Evolutionary conservation across 2,329 filamentous ascomycete genomes (phyloP).

Genomic region (Fusarium circinatum): DNA sequence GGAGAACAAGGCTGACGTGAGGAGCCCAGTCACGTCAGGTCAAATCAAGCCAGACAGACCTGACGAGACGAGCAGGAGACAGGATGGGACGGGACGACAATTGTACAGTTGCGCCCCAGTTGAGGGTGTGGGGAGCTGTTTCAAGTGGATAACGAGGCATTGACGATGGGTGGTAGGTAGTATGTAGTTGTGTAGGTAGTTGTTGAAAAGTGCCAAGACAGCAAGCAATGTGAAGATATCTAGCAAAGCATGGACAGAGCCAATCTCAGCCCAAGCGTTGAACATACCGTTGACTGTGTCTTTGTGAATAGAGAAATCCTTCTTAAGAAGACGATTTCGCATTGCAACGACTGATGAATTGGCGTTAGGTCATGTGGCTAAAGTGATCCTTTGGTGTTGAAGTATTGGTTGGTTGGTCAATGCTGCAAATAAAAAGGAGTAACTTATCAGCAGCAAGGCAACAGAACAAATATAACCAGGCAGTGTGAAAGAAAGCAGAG

Average conservation of each 20-base stretch:
- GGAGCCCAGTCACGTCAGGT: conserved; percentile 1
- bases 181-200: not conserved
- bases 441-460: not conserved
- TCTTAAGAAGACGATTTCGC: conserved; percentile 48
- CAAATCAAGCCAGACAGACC: not conserved
- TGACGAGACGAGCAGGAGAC: conserved; percentile 13
- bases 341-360: conserved; percentile 37
- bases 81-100: conserved; percentile 22
- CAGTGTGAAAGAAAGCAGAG: not conserved
- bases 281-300: conserved; percentile 44
- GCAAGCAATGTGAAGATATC: not conserved
- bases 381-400: not conserved
- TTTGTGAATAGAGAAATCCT: conserved; percentile 50
- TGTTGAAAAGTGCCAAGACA: conserved; percentile 19
- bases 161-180: not conserved
- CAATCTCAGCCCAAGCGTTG: not conserved
- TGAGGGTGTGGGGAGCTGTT: conserved; percentile 41
- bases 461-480: not conserved
- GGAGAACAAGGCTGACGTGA: conserved; percentile 32
- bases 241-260: not conserved
- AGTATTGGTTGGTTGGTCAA: conserved; percentile 25
- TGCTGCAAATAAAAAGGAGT: conserved; percentile 4
- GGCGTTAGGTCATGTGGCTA: not conserved
- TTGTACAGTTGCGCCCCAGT: conserved; percentile 26
- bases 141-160: conserved; percentile 33